Evolutionary conservation across 768 basidiomycete species (phyloP), one percentile per base, ranked within the genome.

Genomic region (Cytidiella melzeri): DNA sequence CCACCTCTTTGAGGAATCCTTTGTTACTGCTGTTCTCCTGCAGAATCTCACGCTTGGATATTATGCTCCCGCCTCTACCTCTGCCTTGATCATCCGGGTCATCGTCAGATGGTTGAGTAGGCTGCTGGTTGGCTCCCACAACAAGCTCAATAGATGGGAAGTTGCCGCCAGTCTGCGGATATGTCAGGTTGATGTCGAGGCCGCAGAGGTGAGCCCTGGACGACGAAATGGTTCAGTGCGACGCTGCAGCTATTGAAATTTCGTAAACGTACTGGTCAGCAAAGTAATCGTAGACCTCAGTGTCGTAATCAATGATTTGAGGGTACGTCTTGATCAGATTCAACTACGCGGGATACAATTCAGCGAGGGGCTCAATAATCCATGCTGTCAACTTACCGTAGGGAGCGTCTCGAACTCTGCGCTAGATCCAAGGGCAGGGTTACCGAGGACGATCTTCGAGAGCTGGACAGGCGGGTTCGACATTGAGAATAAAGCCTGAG

Each of bases 301-400:
- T 69, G 53, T 88, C 80, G 57, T 88, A 88, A 27, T 77, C 81
- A 45, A 89, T 85, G 24, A 88, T 66, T 59, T 87, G 86, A 1
- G 87, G 87, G 59, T 82, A 84, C 3, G 87, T 87, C 65, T 84
- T 77, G 15, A 87, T 62, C 25, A 83, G 69, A 48, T 63, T 73
- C 37, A 80, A 61, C 83, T 83, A 52, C 5, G 24, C 54, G 21
- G 45, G 18, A 24, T 45, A n/a, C 4, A n/a, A 34, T 23, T 41
- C 40, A 49, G 26, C 23, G 13, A 11, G 40, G 13, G 27, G 10
- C 28, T 27, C 5, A 44, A 10, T 6, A 15, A 19, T 40, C 7
- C 26, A 39, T 10, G 5, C 15, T 15, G 27, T 34, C n/a, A 5
- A 47, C 74, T 57, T 58, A 85, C 81, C 10, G 80, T 74, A 24